phyloP scores from a whole-genome alignment of 1,139 yeast genomes.

The Torulaspora globosa region DNA sequence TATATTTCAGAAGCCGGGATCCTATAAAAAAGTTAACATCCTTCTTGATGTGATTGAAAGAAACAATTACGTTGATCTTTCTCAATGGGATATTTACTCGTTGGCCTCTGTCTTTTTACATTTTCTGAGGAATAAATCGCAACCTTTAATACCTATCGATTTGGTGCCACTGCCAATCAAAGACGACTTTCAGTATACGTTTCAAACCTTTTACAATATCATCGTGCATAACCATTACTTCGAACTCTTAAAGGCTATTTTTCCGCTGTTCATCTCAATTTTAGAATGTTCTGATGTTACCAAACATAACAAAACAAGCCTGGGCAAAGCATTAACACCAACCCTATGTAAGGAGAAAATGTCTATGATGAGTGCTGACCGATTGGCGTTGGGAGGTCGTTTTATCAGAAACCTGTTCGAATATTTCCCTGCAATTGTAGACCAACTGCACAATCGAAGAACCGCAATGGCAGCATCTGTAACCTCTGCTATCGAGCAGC shows the following conservation, averaged over 20 bases:
- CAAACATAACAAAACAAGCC: constrained; percentile 44
- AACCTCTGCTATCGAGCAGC: background rate
- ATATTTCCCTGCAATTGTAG: constrained; percentile 40
- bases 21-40: constrained; percentile 48
- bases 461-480: background rate
- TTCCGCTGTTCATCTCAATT: constrained; percentile 42
- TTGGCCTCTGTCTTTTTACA: constrained; percentile 52
- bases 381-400: constrained; percentile 48
- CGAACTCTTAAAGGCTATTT: constrained; percentile 40
- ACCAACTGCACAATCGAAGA: constrained; percentile 13
- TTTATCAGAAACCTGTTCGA: constrained; percentile 49
- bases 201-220: constrained; percentile 38
- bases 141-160: constrained; percentile 45
- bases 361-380: constrained; percentile 44
- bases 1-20: constrained; percentile 57
- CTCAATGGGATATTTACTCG: constrained; percentile 60
- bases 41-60: constrained; percentile 51
- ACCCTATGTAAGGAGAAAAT: constrained; percentile 51
- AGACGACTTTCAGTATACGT: constrained; percentile 45
- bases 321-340: constrained; percentile 49
- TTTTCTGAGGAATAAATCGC: constrained; percentile 45
- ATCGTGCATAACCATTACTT: constrained; percentile 33
- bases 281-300: constrained; percentile 39
- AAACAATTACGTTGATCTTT: constrained; percentile 51
- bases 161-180: constrained; percentile 46